phyloP scores from a whole-genome alignment of 2,329 filamentous ascomycete species.

The Phyllosticta capitalensis region DNA sequence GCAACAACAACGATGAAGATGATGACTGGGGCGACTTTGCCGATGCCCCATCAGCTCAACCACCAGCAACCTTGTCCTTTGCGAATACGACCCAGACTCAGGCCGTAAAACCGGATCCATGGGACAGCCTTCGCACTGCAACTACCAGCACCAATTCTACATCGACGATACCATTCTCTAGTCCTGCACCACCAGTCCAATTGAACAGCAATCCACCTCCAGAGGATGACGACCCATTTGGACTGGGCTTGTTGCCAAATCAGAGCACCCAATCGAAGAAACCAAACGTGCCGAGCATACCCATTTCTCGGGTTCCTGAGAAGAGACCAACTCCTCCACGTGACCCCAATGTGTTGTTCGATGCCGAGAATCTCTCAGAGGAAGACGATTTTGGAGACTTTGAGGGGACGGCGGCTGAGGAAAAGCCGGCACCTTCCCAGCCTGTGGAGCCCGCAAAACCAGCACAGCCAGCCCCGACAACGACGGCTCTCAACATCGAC shows the following conservation, averaged over 20 bases:
- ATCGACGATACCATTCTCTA: background rate
- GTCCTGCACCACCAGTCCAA: background rate
- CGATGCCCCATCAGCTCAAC: slow-evolving; percentile 18
- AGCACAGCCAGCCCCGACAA: slow-evolving; percentile 11
- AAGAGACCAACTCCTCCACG: slow-evolving; percentile 11
- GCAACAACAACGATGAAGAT: slow-evolving; percentile 15
- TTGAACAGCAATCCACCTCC: background rate
- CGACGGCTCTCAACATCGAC: slow-evolving; percentile 4
- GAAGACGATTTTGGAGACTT: slow-evolving; percentile 30
- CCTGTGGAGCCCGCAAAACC: slow-evolving; percentile 14
- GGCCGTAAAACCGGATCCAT: slow-evolving; percentile 5
- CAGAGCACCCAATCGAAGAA: background rate
- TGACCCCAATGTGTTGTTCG: slow-evolving; percentile 31
- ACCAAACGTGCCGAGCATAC: background rate
- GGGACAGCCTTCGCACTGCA: slow-evolving; percentile 8
- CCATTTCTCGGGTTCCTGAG: background rate
- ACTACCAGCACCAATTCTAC: background rate
- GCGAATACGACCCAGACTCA: background rate
- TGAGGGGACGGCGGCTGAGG: slow-evolving; percentile 14
- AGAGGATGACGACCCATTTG: slow-evolving; percentile 5
- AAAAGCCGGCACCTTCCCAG: slow-evolving; percentile 6
- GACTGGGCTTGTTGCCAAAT: slow-evolving; percentile 4
- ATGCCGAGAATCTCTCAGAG: slow-evolving; percentile 28
- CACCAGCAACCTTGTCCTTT: background rate
- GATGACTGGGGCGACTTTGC: slow-evolving; percentile 36